phyloP scores from a whole-genome alignment of 495 filamentous ascomycete species.

The Aspergillus hancockii region DNA sequence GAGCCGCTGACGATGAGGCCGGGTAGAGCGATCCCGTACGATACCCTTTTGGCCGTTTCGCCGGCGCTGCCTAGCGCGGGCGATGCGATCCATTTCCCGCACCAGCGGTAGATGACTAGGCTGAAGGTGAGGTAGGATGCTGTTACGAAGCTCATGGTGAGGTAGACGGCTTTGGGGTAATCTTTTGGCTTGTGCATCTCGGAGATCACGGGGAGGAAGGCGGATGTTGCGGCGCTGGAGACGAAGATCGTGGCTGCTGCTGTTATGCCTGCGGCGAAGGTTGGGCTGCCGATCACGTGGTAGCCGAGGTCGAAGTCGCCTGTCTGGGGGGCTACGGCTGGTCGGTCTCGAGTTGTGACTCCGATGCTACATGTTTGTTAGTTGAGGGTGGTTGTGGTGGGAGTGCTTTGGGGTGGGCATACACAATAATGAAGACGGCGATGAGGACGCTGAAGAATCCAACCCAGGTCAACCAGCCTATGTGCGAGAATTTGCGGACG shows the following conservation, averaged over 20 bases:
- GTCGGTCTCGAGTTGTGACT: slow-evolving; percentile 42
- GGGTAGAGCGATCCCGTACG: slow-evolving; percentile 75
- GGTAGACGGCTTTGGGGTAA: slow-evolving; percentile 63
- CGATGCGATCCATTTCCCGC: slow-evolving; percentile 63
- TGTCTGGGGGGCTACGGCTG: slow-evolving; percentile 37
- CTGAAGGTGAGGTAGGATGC: slow-evolving; percentile 57
- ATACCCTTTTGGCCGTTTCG: slow-evolving; percentile 58
- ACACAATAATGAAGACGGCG: slow-evolving; percentile 53
- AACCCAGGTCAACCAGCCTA: slow-evolving; percentile 49
- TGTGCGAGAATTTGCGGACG: slow-evolving; percentile 41
- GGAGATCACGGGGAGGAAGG: slow-evolving; percentile 73
- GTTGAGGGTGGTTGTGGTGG: slow-evolving; percentile 7
- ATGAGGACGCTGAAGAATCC: slow-evolving; percentile 46
- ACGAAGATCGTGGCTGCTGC: slow-evolving; percentile 45
- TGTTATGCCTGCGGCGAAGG: slow-evolving; percentile 41
- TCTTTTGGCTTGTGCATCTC: slow-evolving; percentile 71
- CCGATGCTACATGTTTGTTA: slow-evolving; percentile 32
- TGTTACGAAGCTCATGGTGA: slow-evolving; percentile 63
- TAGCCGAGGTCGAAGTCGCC: slow-evolving; percentile 51
- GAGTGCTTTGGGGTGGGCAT: slow-evolving; percentile 8
- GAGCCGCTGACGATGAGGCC: slow-evolving; percentile 57
- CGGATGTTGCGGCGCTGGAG: slow-evolving; percentile 58
- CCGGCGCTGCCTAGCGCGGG: slow-evolving; percentile 73
- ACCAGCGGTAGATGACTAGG: slow-evolving; percentile 66
- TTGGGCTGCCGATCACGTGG: slow-evolving; percentile 29